Evolutionary conservation across 192 early-diverging fungal genomes (phyloP).

Genomic region (Coemansia erecta): DNA sequence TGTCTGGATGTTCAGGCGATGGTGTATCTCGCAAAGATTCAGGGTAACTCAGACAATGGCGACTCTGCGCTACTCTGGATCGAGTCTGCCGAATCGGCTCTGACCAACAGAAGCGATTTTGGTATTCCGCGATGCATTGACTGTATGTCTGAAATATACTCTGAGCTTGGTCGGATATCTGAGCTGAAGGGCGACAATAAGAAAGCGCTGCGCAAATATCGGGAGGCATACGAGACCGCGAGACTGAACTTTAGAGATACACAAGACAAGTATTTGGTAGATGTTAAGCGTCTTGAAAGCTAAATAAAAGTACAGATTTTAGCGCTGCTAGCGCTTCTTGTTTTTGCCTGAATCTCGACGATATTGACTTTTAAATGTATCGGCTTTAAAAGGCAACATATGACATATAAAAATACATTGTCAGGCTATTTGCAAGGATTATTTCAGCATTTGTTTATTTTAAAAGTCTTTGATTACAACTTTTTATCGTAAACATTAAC

Average conservation of each 20-base stretch:
- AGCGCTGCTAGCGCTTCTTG: too few relatives aligned
- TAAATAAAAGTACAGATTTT: neutral
- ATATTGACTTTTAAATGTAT: too few relatives aligned
- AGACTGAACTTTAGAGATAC: conserved; percentile 20
- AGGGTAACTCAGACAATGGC: conserved; percentile 17
- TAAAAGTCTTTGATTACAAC: too few relatives aligned
- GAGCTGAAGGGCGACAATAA: conserved; percentile 28
- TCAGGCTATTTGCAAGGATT: neutral
- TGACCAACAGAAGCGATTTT: conserved; percentile 3
- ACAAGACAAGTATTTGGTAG: conserved; percentile 9
- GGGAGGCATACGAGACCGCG: conserved; percentile 42
- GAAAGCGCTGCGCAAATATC: conserved; percentile 33
- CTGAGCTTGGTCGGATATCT: conserved; percentile 40
- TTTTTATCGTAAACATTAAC: too few relatives aligned
- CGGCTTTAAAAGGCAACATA: too few relatives aligned
- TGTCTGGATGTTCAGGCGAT: conserved; percentile 41
- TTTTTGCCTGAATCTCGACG: too few relatives aligned
- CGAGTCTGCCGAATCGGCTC: conserved; percentile 21
- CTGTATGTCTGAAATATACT: conserved; percentile 26
- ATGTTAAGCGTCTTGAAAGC: conserved; percentile 22
- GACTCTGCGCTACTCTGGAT: conserved; percentile 31
- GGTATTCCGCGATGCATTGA: conserved; percentile 29
- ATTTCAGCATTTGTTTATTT: too few relatives aligned
- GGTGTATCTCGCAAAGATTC: conserved; percentile 33
- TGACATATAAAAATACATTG: neutral